Evolutionary conservation across 768 basidiomycete genomes (phyloP).

Genomic region (Suillus americanus): DNA sequence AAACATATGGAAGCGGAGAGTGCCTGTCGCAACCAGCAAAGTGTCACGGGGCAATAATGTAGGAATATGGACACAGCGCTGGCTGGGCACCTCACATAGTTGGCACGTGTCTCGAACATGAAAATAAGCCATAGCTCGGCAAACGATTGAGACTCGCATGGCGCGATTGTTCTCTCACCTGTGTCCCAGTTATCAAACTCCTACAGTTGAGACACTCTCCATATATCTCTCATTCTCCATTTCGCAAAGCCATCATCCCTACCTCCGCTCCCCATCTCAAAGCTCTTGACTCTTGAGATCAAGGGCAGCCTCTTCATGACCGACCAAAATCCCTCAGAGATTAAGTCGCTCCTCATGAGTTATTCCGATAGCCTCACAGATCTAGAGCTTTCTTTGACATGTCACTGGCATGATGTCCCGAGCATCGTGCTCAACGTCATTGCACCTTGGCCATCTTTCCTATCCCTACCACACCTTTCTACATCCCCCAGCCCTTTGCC

Average conservation of each 20-base stretch:
- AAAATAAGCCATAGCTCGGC: neutral
- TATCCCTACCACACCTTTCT: neutral
- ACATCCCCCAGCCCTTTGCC: neutral
- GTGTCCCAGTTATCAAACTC: neutral
- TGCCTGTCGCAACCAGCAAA: too few species aligned
- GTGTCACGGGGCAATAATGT: too few species aligned
- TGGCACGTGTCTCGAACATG: neutral
- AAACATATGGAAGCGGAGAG: too few species aligned
- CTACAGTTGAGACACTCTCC: neutral
- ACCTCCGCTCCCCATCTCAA: neutral
- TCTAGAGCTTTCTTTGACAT: neutral
- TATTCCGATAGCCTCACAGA: neutral
- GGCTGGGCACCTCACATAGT: too few species aligned
- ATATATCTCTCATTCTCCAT: neutral
- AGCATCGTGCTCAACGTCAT: neutral
- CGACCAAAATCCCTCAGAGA: neutral
- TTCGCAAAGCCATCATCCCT: neutral
- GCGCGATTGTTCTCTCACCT: neutral
- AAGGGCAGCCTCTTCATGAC: neutral
- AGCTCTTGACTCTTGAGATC: neutral
- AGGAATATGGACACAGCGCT: neutral
- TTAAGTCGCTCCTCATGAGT: neutral
- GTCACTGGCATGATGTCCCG: neutral
- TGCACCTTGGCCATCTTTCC: neutral
- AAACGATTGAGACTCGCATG: neutral